A percentile compares a stretch with the other conserved stretches of the same genome.
These are phyloP conservation scores for Alternaria brassicicola DNA, from an alignment of 2,329 filamentous ascomycete genomes.

Conservation along the genomic window DNA sequence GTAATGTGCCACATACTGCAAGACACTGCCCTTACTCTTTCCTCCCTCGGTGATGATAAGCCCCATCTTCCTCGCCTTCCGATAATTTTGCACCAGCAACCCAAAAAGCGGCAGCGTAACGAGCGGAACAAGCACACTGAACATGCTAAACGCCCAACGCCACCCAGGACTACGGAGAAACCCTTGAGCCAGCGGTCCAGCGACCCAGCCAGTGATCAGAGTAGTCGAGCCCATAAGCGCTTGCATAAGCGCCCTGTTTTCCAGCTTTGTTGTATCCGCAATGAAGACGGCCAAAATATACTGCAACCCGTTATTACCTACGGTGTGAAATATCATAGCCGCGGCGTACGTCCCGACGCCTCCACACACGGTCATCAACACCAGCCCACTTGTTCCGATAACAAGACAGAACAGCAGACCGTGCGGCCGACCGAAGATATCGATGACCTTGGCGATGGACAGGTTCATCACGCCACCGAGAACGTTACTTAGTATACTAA, in stretches of 20 bases:
- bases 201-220: slow-evolving; percentile 30
- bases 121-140: slow-evolving; percentile 66
- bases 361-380: slow-evolving; percentile 69
- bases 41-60: slow-evolving; percentile 48
- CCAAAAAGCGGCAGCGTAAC: slow-evolving; percentile 64
- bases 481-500: slow-evolving; percentile 39
- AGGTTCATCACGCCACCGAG: slow-evolving; percentile 46
- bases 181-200: slow-evolving; percentile 20
- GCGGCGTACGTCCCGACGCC: slow-evolving; percentile 66
- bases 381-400: slow-evolving; percentile 50
- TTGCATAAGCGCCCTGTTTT: slow-evolving; percentile 67
- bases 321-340: slow-evolving; percentile 68
- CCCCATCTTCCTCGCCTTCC: slow-evolving; percentile 63
- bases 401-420: slow-evolving; percentile 38
- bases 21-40: slow-evolving; percentile 53
- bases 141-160: slow-evolving; percentile 71
- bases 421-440: slow-evolving; percentile 48
- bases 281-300: slow-evolving; percentile 62
- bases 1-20: slow-evolving; percentile 60
- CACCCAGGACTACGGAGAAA: slow-evolving; percentile 59
- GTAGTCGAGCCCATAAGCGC: slow-evolving; percentile 48
- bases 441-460: slow-evolving; percentile 48
- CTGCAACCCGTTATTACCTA: slow-evolving; percentile 63
- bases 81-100: slow-evolving; percentile 61
- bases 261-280: slow-evolving; percentile 69